Percentiles rank a stretch among this genome's conserved stretches.
Evolutionary conservation across 2,329 filamentous ascomycete species (phyloP).

Genomic region (Xylaria sp.): DNA sequence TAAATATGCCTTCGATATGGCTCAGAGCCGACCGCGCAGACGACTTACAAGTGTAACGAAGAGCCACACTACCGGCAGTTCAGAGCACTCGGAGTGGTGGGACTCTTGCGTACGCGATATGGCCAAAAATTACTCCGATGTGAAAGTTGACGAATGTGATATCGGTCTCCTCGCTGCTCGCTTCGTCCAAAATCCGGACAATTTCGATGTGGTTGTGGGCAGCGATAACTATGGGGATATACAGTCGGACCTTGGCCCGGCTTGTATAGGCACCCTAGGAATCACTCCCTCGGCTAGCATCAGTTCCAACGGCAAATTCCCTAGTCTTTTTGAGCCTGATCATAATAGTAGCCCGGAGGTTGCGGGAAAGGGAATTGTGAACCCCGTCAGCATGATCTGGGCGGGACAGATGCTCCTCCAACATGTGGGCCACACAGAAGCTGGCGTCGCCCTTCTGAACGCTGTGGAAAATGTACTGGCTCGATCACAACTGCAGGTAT

Average conservation of each 20-base stretch:
- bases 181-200: conserved; percentile 51
- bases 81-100: conserved; percentile 43
- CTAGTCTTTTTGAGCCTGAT: conserved; percentile 59
- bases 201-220: conserved; percentile 56
- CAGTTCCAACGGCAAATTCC: conserved; percentile 54
- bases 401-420: conserved; percentile 62
- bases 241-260: conserved; percentile 46
- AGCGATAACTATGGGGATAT: conserved; percentile 58
- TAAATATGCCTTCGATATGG: conserved; percentile 56
- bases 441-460: conserved; percentile 41
- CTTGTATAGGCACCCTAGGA: conserved; percentile 59
- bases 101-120: conserved; percentile 53
- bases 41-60: conserved; percentile 60
- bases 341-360: conserved; percentile 62
- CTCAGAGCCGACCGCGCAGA: conserved; percentile 49
- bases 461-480: conserved; percentile 30
- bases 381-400: conserved; percentile 64
- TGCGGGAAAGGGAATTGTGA: conserved; percentile 56
- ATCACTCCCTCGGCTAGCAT: conserved; percentile 61
- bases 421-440: conserved; percentile 56
- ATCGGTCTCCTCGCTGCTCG: conserved; percentile 60
- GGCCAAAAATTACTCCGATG: conserved; percentile 49
- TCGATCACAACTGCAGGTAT: conserved; percentile 44
- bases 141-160: conserved; percentile 56
- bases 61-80: conserved; percentile 60